Evolutionary conservation across 306 rosid species (phyloP).

Genomic region (Cucurbita moschata): DNA sequence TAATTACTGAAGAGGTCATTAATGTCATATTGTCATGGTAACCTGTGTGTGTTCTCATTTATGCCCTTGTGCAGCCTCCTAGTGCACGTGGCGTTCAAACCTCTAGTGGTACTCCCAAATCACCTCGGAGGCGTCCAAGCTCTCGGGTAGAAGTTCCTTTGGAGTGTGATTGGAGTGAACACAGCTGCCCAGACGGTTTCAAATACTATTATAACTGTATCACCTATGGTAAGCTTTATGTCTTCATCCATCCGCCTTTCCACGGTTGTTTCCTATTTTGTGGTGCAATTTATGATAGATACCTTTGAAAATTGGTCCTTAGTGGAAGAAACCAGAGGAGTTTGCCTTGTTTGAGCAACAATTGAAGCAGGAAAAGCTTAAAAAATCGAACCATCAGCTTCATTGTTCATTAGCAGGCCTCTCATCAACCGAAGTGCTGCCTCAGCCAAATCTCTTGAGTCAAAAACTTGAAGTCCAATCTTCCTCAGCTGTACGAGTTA

Average conservation of each 20-base stretch:
- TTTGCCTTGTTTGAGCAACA: constrained; percentile 45
- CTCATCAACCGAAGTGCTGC: constrained; percentile 31
- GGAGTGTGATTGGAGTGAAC: constrained; percentile 92
- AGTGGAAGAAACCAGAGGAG: constrained; percentile 92
- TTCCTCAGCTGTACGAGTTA: constrained; percentile 13
- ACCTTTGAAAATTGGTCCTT: constrained; percentile 18
- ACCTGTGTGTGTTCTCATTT: not conserved
- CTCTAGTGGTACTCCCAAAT: constrained; percentile 17
- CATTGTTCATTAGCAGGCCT: constrained; percentile 18
- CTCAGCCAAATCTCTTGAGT: constrained; percentile 16
- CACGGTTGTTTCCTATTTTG: constrained; percentile 8
- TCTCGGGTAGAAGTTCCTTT: constrained; percentile 24
- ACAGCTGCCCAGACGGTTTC: constrained; percentile 71
- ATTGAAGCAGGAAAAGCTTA: constrained; percentile 28
- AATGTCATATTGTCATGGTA: not conserved
- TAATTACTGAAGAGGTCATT: not conserved
- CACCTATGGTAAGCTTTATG: constrained; percentile 45
- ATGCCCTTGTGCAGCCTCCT: constrained; percentile 21
- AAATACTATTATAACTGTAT: constrained; percentile 64
- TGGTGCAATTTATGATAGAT: constrained; percentile 8
- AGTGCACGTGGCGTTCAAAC: constrained; percentile 23
- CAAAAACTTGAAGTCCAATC: constrained; percentile 18
- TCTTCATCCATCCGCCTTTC: constrained; percentile 14
- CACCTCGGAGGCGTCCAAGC: constrained; percentile 24
- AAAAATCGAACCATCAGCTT: constrained; percentile 19